Base-by-base conservation (phyloP, 805 yeast species). In the Komagataella kurtzmanii region DNA sequence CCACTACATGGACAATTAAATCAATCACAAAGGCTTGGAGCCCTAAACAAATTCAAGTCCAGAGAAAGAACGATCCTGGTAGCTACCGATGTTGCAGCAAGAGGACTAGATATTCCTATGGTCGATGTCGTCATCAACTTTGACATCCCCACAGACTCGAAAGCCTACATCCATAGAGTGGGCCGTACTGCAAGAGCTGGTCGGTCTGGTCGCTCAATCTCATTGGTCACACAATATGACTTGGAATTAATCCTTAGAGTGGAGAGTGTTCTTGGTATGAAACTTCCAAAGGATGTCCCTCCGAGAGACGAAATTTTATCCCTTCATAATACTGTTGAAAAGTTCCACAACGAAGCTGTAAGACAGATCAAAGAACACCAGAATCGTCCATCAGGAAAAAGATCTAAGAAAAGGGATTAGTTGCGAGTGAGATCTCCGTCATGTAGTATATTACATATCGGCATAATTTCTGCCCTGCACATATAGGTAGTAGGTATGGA, bases 111-210 rank as follows among this genome's bases (percentile, higher is more conserved):
- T 75, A 93, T 93, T 52, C 99, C 98, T 8, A 75, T 80, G 7
- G 99, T 93, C 3, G 91, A 83, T 61, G 72, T 93, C 58, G 98
- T 93, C 23, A 69, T 93, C 23, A 93, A 93, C 64, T 93, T 79
- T 61, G 98, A 93, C 61, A 79, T 93, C 21, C 99, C 99, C 4
- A 89, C 93, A 0, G 97, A 93, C 62, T 87, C 98, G 3, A 97
- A 93, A 61, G 97, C 93, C 56, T 93, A 88, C 60, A 89, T 93
- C 51, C 99, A 93, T 68, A 75, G 99, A 66, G 96, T 91, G 8
- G 99, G 99, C 71, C 87, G 99, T 79, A 91, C 99, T 10, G 97
- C 97, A 2, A 83, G 97, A 66, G 95, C 23, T 5, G 96, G 96
- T 17, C 77, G 89, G 58, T 80, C 91, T 0, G 96, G 96, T 49